A percentile compares a stretch with the other conserved stretches of the same genome.
phyloP scores from a whole-genome alignment of 345 rosid genomes.

The Durio zibethinus region DNA sequence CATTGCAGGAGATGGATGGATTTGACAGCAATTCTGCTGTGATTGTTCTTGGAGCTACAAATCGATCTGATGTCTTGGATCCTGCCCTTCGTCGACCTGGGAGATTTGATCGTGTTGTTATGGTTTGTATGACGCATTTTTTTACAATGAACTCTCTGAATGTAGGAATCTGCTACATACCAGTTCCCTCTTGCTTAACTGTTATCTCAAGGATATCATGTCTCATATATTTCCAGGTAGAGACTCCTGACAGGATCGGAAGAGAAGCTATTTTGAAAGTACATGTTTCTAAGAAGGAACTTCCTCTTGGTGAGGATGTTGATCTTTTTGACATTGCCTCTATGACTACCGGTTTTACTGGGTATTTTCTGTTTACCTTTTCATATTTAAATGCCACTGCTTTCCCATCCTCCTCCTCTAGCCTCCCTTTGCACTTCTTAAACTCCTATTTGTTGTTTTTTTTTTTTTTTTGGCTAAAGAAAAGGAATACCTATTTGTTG shows the following conservation, averaged over 20 bases:
- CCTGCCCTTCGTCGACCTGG: conserved; percentile 96
- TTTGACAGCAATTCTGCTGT: conserved; percentile 95
- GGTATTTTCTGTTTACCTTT: conserved; percentile 42
- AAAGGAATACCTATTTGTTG: conserved; percentile 3
- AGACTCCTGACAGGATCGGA: conserved; percentile 84
- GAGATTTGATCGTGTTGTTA: conserved; percentile 96
- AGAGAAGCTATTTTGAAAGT: conserved; percentile 92
- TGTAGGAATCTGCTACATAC: conserved; percentile 4
- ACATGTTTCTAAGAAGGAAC: conserved; percentile 74
- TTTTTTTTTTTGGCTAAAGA: no score
- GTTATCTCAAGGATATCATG: conserved; percentile 11
- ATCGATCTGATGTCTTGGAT: conserved; percentile 93
- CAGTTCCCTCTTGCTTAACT: neutral
- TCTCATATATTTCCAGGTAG: conserved; percentile 55
- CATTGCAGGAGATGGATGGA: conserved; percentile 96
- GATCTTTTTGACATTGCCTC: conserved; percentile 76
- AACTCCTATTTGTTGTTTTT: neutral
- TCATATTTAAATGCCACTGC: neutral
- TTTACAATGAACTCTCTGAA: conserved; percentile 18
- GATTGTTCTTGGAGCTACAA: conserved; percentile 97
- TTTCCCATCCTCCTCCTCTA: neutral
- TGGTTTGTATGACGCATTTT: conserved; percentile 43
- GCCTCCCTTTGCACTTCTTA: neutral
- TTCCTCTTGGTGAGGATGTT: conserved; percentile 77
- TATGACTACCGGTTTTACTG: conserved; percentile 97